Base-by-base conservation (phyloP, 1,284 basidiomycete genomes). In the Pseudozyma flocculosa region DNA sequence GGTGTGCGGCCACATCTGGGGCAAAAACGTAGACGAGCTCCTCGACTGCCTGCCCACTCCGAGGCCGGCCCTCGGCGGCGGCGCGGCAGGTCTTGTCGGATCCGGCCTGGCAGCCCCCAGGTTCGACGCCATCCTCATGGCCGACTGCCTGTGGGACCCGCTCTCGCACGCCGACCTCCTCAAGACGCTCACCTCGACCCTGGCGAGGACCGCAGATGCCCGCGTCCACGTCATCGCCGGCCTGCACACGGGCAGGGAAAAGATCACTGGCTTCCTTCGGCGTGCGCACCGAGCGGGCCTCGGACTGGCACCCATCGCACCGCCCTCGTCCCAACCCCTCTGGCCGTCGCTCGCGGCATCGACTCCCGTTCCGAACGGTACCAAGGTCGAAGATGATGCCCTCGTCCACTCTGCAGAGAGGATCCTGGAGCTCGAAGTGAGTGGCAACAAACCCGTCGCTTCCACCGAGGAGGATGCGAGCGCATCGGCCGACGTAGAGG, bases 141-240 rank as follows among this genome's bases (percentile, higher is more conserved):
- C 73, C n/a, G 75, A 77, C 45, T 76, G 74, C 32, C 34, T 77
- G 10, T 77, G 75, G 75, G 75, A 77, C 46, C 67, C 66, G 2
- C 54, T 77, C 18, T 70, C 70, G 4, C 75, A 77, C 47, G 55
- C 55, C 11, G 66, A 62, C 32, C 48, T 77, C 38, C 54, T 76
- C 41, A 69, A 68, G 52, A 65, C 67, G 2, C 22, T 77, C 19
- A 39, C 55, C 7, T 26, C 21, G 0, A 52, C 68, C 34, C 48
- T 77, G 19, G 40, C 43, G 5, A 43, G 42, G n/a, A 41, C 60
- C 0, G 15, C 14, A 1, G 36, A 24, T 0, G 67, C 74, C 2
- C 57, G 69, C 9, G 62, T 77, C 8, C 58, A 72, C 43, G 68
- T 77, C 34, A 70, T 76, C 13, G 59, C 73, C 0, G 75, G 75